A percentile compares a stretch with the other conserved stretches of the same genome.
Conservation (phyloP, 2,329 filamentous ascomycete species). For the Remersonia thermophila region DNA sequence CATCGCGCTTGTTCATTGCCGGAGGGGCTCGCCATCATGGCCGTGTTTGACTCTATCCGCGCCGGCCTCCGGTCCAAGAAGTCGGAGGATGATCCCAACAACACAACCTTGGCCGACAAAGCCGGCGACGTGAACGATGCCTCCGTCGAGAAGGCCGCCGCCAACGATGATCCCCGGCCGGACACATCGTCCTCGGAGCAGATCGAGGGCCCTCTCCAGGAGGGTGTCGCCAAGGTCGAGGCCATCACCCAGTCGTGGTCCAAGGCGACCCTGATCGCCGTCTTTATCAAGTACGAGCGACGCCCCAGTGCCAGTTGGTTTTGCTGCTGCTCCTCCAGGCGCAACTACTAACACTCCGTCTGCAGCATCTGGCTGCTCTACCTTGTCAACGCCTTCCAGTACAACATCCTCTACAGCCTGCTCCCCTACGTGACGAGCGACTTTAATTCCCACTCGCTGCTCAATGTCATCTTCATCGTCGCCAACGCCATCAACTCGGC, state of each 20-base stretch:
- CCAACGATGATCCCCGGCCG: not conserved
- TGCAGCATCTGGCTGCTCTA: slow-evolving; percentile 37
- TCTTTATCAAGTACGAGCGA: slow-evolving; percentile 10
- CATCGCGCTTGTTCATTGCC: too few relatives aligned
- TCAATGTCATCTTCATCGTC: slow-evolving; percentile 41
- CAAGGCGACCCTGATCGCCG: slow-evolving; percentile 22
- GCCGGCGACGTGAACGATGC: not conserved
- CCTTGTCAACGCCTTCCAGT: slow-evolving; percentile 37
- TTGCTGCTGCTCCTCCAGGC: too few relatives aligned
- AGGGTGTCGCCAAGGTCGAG: slow-evolving; percentile 30
- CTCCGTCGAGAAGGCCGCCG: slow-evolving; percentile 12
- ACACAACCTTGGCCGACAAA: not conserved
- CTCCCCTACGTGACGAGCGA: slow-evolving; percentile 36
- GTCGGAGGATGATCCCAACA: not conserved
- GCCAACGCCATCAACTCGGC: slow-evolving; percentile 43
- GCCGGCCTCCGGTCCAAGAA: too few relatives aligned
- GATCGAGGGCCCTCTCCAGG: slow-evolving; percentile 17
- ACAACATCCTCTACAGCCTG: slow-evolving; percentile 29
- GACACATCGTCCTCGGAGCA: not conserved
- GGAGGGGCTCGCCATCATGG: too few relatives aligned
- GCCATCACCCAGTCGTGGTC: slow-evolving; percentile 31
- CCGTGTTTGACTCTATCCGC: too few relatives aligned
- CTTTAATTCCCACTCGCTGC: slow-evolving; percentile 40
- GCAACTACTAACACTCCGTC: too few relatives aligned
- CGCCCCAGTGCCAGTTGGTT: not conserved